Percentiles rank a stretch among this genome's conserved stretches.
Conservation (phyloP, 805 yeast genomes). For the Phaffomyces antillensis region DNA sequence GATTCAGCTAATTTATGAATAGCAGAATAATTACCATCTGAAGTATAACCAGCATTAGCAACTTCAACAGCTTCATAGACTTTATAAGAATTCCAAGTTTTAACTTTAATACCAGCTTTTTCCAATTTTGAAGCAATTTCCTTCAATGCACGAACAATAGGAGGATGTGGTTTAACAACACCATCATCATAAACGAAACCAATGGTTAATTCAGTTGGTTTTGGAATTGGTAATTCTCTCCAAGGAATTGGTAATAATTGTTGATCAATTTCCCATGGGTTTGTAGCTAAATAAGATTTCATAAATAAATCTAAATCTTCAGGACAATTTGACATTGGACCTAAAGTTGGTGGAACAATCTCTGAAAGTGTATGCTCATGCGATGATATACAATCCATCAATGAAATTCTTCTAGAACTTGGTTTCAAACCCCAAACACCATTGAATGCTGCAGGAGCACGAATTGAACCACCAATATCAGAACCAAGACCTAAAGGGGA, state of each 20-base stretch:
- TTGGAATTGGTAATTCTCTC: constrained; percentile 28
- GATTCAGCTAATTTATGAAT: constrained; percentile 43
- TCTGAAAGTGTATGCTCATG: constrained; percentile 30
- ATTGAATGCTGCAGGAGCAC: constrained; percentile 61
- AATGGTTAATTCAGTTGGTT: constrained; percentile 42
- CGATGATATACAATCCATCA: constrained; percentile 14
- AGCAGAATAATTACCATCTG: constrained; percentile 63
- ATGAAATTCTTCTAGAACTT: constrained; percentile 45
- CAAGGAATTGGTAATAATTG: constrained; percentile 31
- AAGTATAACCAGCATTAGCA: constrained; percentile 45
- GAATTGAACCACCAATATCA: constrained; percentile 66
- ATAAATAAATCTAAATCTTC: constrained; percentile 66
- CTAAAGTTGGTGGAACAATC: constrained; percentile 56
- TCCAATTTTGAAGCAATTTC: constrained; percentile 45
- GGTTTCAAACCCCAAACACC: constrained; percentile 62
- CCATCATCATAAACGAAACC: constrained; percentile 63
- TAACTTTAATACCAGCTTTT: constrained; percentile 51
- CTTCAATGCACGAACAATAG: constrained; percentile 50
- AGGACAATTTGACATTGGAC: constrained; percentile 58
- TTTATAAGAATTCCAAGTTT: constrained; percentile 51
- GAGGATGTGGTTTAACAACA: constrained; percentile 60
- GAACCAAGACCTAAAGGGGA: constrained; percentile 61
- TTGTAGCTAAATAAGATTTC: constrained; percentile 39
- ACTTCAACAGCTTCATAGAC: constrained; percentile 53
- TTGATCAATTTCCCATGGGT: constrained; percentile 52